Evolutionary conservation across 768 basidiomycete genomes (phyloP), one percentile per base, ranked within the genome.

Genomic region (Royoungia palumana): DNA sequence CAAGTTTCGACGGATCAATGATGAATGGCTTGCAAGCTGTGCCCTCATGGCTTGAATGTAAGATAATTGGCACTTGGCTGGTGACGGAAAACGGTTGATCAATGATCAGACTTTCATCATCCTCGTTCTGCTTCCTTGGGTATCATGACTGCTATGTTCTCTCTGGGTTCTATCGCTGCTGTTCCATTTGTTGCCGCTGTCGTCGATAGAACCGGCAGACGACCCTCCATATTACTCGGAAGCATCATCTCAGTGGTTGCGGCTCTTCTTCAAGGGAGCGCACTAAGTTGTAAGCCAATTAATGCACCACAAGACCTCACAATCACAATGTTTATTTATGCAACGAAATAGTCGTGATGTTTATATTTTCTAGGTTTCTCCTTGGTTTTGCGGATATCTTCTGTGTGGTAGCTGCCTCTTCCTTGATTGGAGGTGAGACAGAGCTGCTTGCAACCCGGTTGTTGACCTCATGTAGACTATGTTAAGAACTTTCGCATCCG

Each of bases 11-110:
- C 11, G 77, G 77, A 0, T 79, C 79, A 1, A 81, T 82, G 82
- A 73, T 83, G 62, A 83, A 82, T 52, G 80, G 78, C 32, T 59
- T 83, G 41, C 82, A 83, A 62, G 78, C 79, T 0, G 81, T 83
- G 6, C 64, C 73, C 17, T 75, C 78, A 0, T 83, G 79, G 79
- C 71, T 77, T 55, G 64, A 62, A 5, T 82, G 82, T 82, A 39
- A 54, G 74, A 41, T 8, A 1, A 17, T 39, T n/a, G n/a, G n/a
- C 22, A n/a, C 5, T 24, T 37, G 24, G 17, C 35, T 17, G 9
- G 6, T 13, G 21, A 41, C 20, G 9, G 3, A 8, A 4, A 36
- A 52, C 14, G 49, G 40, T 14, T 0, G 25, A 13, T 37, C 2
- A 7, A 32, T 3, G 10, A 5, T 35, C n/a, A 84, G 81, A 78